Evolutionary conservation across 1,139 yeast genomes (phyloP).

Genomic region (Wickerhamiella infanticola): DNA sequence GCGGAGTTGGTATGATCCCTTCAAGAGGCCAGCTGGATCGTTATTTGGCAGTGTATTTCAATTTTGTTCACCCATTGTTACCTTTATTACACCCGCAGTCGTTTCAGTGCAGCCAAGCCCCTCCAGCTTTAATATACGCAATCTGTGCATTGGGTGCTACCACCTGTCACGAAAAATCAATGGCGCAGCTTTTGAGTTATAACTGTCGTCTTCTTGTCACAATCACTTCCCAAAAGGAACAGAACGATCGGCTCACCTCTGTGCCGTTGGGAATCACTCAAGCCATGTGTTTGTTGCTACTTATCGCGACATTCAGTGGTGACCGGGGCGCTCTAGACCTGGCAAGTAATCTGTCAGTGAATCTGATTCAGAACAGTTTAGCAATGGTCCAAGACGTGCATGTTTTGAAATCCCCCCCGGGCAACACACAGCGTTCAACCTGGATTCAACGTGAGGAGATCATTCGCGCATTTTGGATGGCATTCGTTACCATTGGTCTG

Average conservation of each 20-base stretch:
- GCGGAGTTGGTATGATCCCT: neutral
- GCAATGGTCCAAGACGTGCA: constrained; percentile 1
- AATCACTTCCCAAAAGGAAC: neutral
- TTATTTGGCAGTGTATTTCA: constrained; percentile 22
- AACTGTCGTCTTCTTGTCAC: constrained; percentile 5
- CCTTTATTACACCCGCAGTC: constrained; percentile 25
- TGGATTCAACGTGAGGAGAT: constrained; percentile 22
- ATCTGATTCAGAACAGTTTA: constrained; percentile 3
- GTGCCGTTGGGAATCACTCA: neutral
- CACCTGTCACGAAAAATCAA: constrained; percentile 19
- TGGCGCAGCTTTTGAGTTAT: constrained; percentile 18
- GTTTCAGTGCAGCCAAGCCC: constrained; percentile 19
- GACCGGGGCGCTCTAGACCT: constrained; percentile 6
- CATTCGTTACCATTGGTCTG: constrained; percentile 12
- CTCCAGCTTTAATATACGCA: constrained; percentile 22
- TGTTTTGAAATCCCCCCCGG: neutral
- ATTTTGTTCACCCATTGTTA: constrained; percentile 22
- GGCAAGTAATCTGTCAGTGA: constrained; percentile 4
- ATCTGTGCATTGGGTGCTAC: constrained; percentile 25
- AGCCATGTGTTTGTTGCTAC: neutral
- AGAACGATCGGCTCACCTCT: too few relatives aligned
- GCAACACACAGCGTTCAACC: constrained; percentile 2
- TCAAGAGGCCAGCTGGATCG: constrained; percentile 13
- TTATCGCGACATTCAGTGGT: constrained; percentile 2
- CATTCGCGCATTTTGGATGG: constrained; percentile 22